These are phyloP conservation scores for Neurospora sp. DNA, from an alignment of 495 filamentous ascomycete genomes.

Conservation along the genomic window DNA sequence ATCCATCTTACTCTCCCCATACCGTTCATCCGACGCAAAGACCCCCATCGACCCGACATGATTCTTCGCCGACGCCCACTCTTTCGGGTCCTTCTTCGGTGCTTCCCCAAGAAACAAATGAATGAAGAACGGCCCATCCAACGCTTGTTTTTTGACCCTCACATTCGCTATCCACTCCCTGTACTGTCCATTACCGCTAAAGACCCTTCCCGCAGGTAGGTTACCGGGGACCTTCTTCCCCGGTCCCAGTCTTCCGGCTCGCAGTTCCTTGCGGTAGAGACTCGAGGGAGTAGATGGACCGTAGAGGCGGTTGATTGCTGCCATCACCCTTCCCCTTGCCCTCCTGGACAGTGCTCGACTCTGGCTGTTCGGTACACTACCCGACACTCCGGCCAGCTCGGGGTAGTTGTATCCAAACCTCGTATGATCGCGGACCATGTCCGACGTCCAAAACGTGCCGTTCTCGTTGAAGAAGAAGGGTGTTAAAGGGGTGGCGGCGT, in stretches of 20 bases:
- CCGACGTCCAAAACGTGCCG: conserved; percentile 41
- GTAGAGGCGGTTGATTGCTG: conserved; percentile 45
- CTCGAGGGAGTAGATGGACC: conserved; percentile 31
- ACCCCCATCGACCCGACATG: conserved; percentile 47
- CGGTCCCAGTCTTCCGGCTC: not conserved
- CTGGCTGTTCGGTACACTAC: not conserved
- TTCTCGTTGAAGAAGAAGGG: conserved; percentile 34
- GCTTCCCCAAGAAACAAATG: conserved; percentile 49
- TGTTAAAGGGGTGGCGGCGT: conserved; percentile 29
- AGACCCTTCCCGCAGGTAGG: conserved; percentile 4
- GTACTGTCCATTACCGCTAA: conserved; percentile 22
- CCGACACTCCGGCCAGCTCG: conserved; percentile 31
- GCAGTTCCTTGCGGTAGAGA: conserved; percentile 15
- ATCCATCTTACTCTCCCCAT: conserved; percentile 7
- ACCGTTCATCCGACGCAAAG: conserved; percentile 22
- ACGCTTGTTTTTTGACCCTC: conserved; percentile 43
- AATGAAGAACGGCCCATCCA: conserved; percentile 44
- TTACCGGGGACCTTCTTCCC: conserved; percentile 1
- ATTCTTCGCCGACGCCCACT: conserved; percentile 33
- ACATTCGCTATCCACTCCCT: conserved; percentile 55
- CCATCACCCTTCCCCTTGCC: conserved; percentile 25
- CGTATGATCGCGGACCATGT: conserved; percentile 30
- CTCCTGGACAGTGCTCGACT: conserved; percentile 11
- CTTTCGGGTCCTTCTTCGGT: conserved; percentile 19
- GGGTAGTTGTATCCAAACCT: conserved; percentile 53